Base-by-base conservation (phyloP, 2,329 filamentous ascomycete species). In the Paraphaeosphaeria minitans region DNA sequence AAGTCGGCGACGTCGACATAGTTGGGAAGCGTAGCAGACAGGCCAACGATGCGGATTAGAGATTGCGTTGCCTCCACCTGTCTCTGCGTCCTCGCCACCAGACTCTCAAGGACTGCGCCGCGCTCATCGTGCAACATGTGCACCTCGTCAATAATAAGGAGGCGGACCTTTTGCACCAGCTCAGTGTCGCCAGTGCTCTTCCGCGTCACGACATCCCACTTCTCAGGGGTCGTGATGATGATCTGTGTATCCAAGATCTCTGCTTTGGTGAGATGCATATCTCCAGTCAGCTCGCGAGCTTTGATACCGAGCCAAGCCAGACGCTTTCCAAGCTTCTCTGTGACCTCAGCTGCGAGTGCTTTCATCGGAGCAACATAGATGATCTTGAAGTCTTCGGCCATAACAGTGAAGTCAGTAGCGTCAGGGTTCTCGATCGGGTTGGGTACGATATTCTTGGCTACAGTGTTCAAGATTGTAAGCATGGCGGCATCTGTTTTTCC, bases 301-400 rank as follows among this genome's bases (percentile, higher is more conserved):
- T 92, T 88, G 68, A 99, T 87, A 8, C 93, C 94, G 6, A 99
- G 85, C 96, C 96, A 99, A 2, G 92, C 90, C 4, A 99, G 85
- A 27, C 94, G 88, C 75, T 92, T 96, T 48, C 93, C 91, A 3
- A 99, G 83, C 79, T 99, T 99, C 37, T 93, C 92, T 0, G 95
- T 98, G 42, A 99, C 90, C 78, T 99, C 95, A 8, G 96, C 95
- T 4, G 96, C 96, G 19, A 99, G 82, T 0, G 95, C 96, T 77
- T 99, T 99, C 96, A 99, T 99, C 0, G 95, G 96, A 1, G 96
- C 95, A 42, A 99, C 95, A 68, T 99, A 99, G 57, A 99, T 93
- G 68, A 99, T 94, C 78, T 99, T 98, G 84, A 98, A 97, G 68
- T 96, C 92, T 53, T 96, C 90, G 0, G 87, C 80, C 58, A 90